Base-by-base conservation (phyloP, 495 filamentous ascomycete genomes). In the Choiromyces venosus region DNA sequence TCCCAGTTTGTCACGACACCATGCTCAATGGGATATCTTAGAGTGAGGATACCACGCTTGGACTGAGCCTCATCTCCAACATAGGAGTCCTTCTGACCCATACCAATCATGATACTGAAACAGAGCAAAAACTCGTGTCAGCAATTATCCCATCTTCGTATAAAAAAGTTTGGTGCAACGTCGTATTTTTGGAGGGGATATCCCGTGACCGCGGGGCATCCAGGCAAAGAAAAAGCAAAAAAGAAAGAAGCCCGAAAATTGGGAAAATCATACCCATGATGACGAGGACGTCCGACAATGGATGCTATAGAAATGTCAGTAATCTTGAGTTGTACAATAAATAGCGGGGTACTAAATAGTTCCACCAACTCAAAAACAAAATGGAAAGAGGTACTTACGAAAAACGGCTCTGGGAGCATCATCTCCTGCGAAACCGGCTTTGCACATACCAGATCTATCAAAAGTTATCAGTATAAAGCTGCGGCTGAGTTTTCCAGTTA, bases 371-470 rank as follows among this genome's bases (percentile, higher is more conserved):
- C 40, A 65, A 77, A 65, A 68, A 71, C 74, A 66, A 71, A 42
- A 68, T 66, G 38, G 46, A 70, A 61, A 78, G 79, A 80, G 72
- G 79, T 75, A 97, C 95, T 97, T 92, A 99, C 95, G 95, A 90
- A 99, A 99, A 83, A 99, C 95, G 86, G 95, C 95, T 87, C 95
- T 89, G 81, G 95, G 95, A 86, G 95, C 95, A 93, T 99, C 95
- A 84, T 99, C 95, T 94, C 95, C 95, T 87, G 95, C 95, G 87
- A 99, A 99, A 93, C 95, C 95, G 91, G 95, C 95, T 89, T 99
- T 99, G 87, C 95, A 99, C 95, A 99, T 99, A 90, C 95, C 95
- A 85, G 95, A 99, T 89, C 95, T 99, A 69, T 67, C 61, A 33
- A 70, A 65, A 68, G 61, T 77, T 36, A 77, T 66, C 37, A 77